A percentile compares a stretch with the other conserved stretches of the same genome.
Conservation (phyloP, 768 basidiomycete genomes). For the Tricholoma matsutake region DNA sequence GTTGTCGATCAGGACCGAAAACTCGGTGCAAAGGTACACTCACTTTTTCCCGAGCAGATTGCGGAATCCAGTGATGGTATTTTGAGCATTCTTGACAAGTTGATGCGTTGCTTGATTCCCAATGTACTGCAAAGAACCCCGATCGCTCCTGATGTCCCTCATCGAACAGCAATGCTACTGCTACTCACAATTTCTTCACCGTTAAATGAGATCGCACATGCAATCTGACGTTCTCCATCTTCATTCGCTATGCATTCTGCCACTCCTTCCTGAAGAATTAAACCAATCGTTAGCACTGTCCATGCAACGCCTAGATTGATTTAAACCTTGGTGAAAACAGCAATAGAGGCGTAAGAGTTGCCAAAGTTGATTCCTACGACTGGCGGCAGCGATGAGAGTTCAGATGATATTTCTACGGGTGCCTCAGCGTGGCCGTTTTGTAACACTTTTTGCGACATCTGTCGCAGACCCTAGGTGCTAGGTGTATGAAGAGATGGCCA, state of each 20-base stretch:
- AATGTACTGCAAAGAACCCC: slow-evolving; percentile 66
- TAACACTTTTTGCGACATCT: slow-evolving; percentile 38
- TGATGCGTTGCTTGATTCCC: slow-evolving; percentile 94
- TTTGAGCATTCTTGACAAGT: slow-evolving; percentile 90
- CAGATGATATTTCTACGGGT: slow-evolving; percentile 29
- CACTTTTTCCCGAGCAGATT: slow-evolving; percentile 92
- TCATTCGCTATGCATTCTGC: slow-evolving; percentile 98
- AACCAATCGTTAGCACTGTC: not conserved
- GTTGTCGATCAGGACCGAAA: not conserved
- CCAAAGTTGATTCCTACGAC: slow-evolving; percentile 96
- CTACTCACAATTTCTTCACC: slow-evolving; percentile 84
- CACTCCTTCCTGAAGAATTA: slow-evolving; percentile 65
- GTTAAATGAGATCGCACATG: slow-evolving; percentile 86
- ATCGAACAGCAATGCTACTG: slow-evolving; percentile 25
- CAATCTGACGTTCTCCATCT: slow-evolving; percentile 97
- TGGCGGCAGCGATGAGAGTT: slow-evolving; percentile 43
- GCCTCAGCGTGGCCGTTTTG: slow-evolving; percentile 54
- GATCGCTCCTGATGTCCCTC: slow-evolving; percentile 9
- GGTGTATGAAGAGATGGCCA: not conserved
- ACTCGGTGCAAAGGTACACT: slow-evolving; percentile 18
- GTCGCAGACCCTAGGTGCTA: not conserved
- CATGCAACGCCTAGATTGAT: not conserved
- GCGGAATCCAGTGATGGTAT: slow-evolving; percentile 94
- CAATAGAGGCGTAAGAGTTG: slow-evolving; percentile 92
- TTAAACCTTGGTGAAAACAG: slow-evolving; percentile 86